Base-by-base conservation (phyloP, 2,329 filamentous ascomycete species). In the Monosporascus ibericus region DNA sequence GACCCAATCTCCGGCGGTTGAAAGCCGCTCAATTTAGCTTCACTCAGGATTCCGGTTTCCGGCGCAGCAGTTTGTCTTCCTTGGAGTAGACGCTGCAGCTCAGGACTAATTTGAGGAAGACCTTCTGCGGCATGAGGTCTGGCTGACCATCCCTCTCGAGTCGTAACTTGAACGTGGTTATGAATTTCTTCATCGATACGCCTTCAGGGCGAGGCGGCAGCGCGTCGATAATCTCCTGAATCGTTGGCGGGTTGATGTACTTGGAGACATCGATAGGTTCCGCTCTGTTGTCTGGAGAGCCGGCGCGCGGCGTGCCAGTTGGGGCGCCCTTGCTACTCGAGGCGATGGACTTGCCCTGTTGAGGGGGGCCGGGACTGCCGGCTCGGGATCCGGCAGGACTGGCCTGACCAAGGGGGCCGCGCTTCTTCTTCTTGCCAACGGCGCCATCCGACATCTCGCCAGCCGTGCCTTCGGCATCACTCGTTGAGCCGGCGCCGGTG, bases 401-500 rank as follows among this genome's bases (percentile, higher is more conserved):
- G 18, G 73, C 75, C 49, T 68, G 71, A 48, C 70, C 72, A 20
- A 62, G 48, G 22, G 52, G 52, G 37, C 49, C 38, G 60, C 82
- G 66, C 60, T 76, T 80, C 67, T 79, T 80, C 67, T 78, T 82
- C 66, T 76, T 79, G 49, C 71, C 72, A 51, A 74, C 66, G 11
- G 71, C 74, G 5, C 77, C 77, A 57, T 86, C 83, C 1, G 82
- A 85, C 73, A 82, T 85, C 62, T 86, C 84, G 37, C 83, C 84
- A 38, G 78, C 85, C 2, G 86, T 89, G 39, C 77, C 85, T 65
- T 90, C 87, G 22, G 84, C 87, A 58, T 91, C 88, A 59, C 86
- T 90, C 50, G 81, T 81, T 47, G 84, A 85, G 38, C 80, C 83
- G 47, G 78, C 79, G 48, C 71, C 76, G 52, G 69, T 63, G 58